These are phyloP conservation scores for Gamarada debralockiae DNA, from an alignment of 495 filamentous ascomycete species.

Conservation along the genomic window DNA sequence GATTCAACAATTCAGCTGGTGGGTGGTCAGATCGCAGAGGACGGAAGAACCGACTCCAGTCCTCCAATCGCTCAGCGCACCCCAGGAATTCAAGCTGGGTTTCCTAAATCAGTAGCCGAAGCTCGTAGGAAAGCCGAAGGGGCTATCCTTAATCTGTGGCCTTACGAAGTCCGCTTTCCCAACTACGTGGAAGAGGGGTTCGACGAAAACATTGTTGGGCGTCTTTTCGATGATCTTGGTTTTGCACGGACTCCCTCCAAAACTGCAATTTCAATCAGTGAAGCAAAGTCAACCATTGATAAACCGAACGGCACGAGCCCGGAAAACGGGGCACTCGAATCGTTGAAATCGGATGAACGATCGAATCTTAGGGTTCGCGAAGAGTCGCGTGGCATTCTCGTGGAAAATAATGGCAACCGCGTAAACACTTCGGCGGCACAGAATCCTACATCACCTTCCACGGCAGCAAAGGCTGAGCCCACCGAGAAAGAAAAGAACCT, in stretches of 20 bases:
- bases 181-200: slow-evolving; percentile 71
- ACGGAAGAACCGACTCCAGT: no score
- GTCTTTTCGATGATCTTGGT: slow-evolving; percentile 61
- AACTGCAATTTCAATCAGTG: not conserved
- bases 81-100: no score
- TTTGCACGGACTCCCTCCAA: slow-evolving; percentile 5
- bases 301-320: not conserved
- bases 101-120: slow-evolving; percentile 34
- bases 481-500: slow-evolving; percentile 25
- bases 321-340: no score
- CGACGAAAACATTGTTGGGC: slow-evolving; percentile 54
- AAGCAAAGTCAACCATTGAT: not conserved
- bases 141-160: slow-evolving; percentile 60
- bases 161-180: slow-evolving; percentile 61
- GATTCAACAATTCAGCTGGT: no score
- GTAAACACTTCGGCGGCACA: slow-evolving; percentile 28
- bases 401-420: slow-evolving; percentile 3
- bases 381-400: not conserved
- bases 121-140: slow-evolving; percentile 64
- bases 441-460: slow-evolving; percentile 8
- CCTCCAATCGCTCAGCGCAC: no score
- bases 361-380: not conserved
- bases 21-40: no score
- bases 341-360: not conserved
- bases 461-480: slow-evolving; percentile 14